These are phyloP conservation scores for Carpinus fangiana DNA, from an alignment of 306 rosid species.

Conservation along the genomic window DNA sequence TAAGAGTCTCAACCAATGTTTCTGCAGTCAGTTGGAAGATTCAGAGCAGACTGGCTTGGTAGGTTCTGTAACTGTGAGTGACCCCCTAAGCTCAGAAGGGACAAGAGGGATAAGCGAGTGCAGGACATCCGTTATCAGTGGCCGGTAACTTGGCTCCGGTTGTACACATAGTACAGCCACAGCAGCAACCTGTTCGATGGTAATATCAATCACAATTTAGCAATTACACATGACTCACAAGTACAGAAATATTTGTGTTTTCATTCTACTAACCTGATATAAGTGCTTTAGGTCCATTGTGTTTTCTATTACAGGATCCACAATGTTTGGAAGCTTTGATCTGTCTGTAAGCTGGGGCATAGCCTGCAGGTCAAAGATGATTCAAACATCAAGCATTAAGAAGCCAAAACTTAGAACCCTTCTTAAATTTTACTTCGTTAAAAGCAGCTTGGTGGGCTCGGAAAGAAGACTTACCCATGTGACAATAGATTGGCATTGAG, in stretches of 20 bases:
- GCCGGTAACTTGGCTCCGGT: constrained; percentile 89
- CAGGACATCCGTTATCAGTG: constrained; percentile 78
- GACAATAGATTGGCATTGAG: constrained; percentile 65
- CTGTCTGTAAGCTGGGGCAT: constrained; percentile 91
- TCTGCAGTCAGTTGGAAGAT: constrained; percentile 24
- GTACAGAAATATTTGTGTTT: constrained; percentile 4
- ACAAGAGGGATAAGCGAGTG: constrained; percentile 93
- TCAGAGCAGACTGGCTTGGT: constrained; percentile 14
- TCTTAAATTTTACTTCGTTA: constrained; percentile 8
- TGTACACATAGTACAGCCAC: constrained; percentile 94
- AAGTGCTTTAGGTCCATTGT: constrained; percentile 94
- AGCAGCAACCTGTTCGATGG: constrained; percentile 80
- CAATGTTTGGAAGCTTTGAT: constrained; percentile 72
- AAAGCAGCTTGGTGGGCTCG: constrained; percentile 8
- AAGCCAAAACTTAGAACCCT: constrained; percentile 16
- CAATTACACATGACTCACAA: neutral
- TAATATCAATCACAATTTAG: constrained; percentile 10
- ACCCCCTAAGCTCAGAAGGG: constrained; percentile 79
- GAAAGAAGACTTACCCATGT: constrained; percentile 65
- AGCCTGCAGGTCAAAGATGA: constrained; percentile 61
- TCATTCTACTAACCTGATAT: constrained; percentile 63
- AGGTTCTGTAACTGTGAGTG: constrained; percentile 64
- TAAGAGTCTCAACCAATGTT: neutral
- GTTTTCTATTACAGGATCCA: constrained; percentile 73
- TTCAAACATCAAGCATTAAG: constrained; percentile 17